phyloP scores from a whole-genome alignment of 371 early-diverging fungal species.

The Mortierella sp. region DNA sequence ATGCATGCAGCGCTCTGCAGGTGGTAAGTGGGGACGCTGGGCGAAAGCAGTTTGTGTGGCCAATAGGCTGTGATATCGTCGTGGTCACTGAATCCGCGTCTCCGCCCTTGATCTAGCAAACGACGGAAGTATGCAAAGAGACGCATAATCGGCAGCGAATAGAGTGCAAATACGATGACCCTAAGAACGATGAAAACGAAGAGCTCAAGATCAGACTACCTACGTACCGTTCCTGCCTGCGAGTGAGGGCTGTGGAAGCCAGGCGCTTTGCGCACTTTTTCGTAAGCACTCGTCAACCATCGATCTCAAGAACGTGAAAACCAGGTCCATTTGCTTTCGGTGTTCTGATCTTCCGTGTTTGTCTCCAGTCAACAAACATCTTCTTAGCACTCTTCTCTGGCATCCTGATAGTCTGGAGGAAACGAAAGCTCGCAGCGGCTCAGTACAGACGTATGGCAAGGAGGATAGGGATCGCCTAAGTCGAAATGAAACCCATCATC shows the following conservation, averaged over 20 bases:
- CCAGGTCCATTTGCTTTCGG: not conserved
- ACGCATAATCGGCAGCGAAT: slow-evolving; percentile 43
- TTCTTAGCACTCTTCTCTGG: slow-evolving; percentile 44
- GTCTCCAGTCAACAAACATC: slow-evolving; percentile 38
- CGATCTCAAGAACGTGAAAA: not conserved
- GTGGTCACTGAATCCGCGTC: not conserved
- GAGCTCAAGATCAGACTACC: slow-evolving; percentile 45
- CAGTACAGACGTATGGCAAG: slow-evolving; percentile 50
- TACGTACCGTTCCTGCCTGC: slow-evolving; percentile 31
- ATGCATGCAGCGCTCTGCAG: slow-evolving; percentile 33
- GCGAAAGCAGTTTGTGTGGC: not conserved
- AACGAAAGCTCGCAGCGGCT: slow-evolving; percentile 49
- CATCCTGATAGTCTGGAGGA: slow-evolving; percentile 40
- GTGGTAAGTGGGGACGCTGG: slow-evolving; percentile 24
- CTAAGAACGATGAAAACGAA: slow-evolving; percentile 43
- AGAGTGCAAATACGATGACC: slow-evolving; percentile 47
- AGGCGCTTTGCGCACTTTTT: slow-evolving; percentile 47
- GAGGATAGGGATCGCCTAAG: slow-evolving; percentile 48
- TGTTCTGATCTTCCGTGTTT: not conserved
- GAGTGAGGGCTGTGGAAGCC: slow-evolving; percentile 46
- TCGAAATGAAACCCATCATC: not conserved
- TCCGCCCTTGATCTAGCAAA: slow-evolving; percentile 23
- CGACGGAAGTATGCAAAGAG: slow-evolving; percentile 27
- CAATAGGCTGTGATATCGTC: not conserved
- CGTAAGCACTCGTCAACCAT: slow-evolving; percentile 12